Conservation (phyloP, 257 asterid genomes). For the Linderniella brevidens region DNA sequence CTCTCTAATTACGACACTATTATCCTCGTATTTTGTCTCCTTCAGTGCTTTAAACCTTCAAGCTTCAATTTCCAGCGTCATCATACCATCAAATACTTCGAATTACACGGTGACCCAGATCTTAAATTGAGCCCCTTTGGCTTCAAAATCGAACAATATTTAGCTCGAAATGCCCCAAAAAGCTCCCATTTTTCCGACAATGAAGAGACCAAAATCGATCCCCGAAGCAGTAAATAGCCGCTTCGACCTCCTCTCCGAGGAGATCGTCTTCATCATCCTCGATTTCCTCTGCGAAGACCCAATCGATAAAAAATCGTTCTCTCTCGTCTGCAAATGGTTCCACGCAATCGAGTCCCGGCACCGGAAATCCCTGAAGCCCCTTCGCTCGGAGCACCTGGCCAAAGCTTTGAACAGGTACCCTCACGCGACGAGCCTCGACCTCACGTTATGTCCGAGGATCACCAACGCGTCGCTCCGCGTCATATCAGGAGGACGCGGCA, state of each 20-base stretch:
- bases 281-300: conserved; percentile 57
- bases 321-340: conserved; percentile 63
- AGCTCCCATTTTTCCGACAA: conserved; percentile 12
- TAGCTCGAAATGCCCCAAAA: conserved; percentile 9
- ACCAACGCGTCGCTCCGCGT: conserved; percentile 12
- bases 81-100: too few species aligned
- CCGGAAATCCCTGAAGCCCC: conserved; percentile 32
- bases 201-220: conserved; percentile 36
- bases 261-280: conserved; percentile 45
- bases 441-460: conserved; percentile 18
- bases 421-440: conserved; percentile 13
- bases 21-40: too few species aligned
- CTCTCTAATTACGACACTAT: too few species aligned
- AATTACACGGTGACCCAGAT: too few species aligned
- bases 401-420: conserved; percentile 14
- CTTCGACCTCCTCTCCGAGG: conserved; percentile 63
- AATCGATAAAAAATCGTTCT: conserved; percentile 57
- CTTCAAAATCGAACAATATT: background rate
- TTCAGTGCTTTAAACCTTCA: too few species aligned
- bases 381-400: conserved; percentile 10
- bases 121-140: too few species aligned
- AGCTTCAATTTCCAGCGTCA: too few species aligned
- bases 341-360: conserved; percentile 49
- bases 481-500: conserved; percentile 7
- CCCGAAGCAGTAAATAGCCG: conserved; percentile 18